Base-by-base conservation (phyloP, 1,284 basidiomycete genomes). In the Ustilago xerochloae region DNA sequence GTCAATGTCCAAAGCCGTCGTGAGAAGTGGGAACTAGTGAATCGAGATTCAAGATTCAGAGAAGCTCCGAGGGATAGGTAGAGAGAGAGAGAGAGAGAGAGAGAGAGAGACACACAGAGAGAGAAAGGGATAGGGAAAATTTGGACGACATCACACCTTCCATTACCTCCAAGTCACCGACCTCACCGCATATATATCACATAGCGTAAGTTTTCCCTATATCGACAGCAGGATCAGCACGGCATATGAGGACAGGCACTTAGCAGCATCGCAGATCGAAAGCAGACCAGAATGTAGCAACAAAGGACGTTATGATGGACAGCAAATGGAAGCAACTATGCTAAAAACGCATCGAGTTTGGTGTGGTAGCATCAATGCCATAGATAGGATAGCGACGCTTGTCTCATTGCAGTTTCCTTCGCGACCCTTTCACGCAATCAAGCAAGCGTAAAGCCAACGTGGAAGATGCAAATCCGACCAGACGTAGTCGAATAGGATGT, bases 161-260 rank as follows among this genome's bases (percentile, higher is more conserved):
- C 49, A 6, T 16, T 47, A 16, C 36, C 56, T 60, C 60, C 69
- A 72, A 72, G 67, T 70, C 67, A 63, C 43, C 62, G 62, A 70
- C 67, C 67, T 60, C 67, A 70, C 67, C 67, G 62, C 62, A 64
- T 39, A 70, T 61, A 56, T 41, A 70, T 64, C 12, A 60, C 62
- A 70, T 70, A 70, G 67, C 67, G 67, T 70, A 70, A 70, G 67
- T 70, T 38, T 15, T 55, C 39, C 9, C 32, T 51, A 22, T 36
- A 49, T 22, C 57, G 45, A 22, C 50, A 47, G 53, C 54, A 36
- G 26, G 16, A 22, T 28, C 6, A 29, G n/a, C 12, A 32, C 28
- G 45, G 35, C 35, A n/a, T n/a, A n/a, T n/a, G n/a, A n/a, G n/a
- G n/a, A n/a, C n/a, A 43, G 20, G 28, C 15, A 43, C 6, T n/a